Evolutionary conservation across 2,329 filamentous ascomycete species (phyloP), one percentile per base, ranked within the genome.

Genomic region (Pseudopithomyces chartarum): DNA sequence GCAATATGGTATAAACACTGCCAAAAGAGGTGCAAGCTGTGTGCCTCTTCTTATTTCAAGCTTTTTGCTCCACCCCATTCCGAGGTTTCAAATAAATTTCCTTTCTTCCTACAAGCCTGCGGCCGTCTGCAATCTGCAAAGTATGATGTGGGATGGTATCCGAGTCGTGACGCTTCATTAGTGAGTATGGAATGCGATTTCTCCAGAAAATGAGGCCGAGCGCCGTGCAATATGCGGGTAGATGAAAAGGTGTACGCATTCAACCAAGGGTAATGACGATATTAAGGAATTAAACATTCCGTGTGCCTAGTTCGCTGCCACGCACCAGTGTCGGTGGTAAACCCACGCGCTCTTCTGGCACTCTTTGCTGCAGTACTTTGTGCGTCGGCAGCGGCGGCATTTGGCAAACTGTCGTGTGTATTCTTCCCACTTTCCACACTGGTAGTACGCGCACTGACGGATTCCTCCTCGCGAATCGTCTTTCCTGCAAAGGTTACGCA

Each of bases 291-390:
- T 64, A 65, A 40, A 46, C n/a, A 46, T 64, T 33, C 17, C 40
- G 45, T 39, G 52, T 53, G 44, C 58, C 59, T 71, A 74, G 54
- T 84, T 84, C 15, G 90, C 90, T 57, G 89, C 88, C 56, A 95
- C 89, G 75, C 95, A 99, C 95, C 95, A 99, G 79, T 98, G 96
- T 59, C 95, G 88, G 75, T 99, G 95, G 78, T 92, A 98, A 26
- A 95, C 92, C 95, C 95, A 99, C 10, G 95, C 96, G 67, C 91
- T 96, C 82, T 98, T 98, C 79, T 99, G 95, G 78, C 95, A 99
- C 77, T 99, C 95, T 79, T 99, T 99, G 85, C 93, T 97, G 87
- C 95, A 99, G 81, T 97, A 97, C 78, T 99, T 99, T 60, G 95
- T 99, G 63, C 95, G 88, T 66, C 95, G 88, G 80, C 95, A 99